A percentile compares a stretch with the other conserved stretches of the same genome.
These are phyloP conservation scores for Kodamaea hsintzibuensis DNA, from an alignment of 805 yeast species.

Conservation along the genomic window DNA sequence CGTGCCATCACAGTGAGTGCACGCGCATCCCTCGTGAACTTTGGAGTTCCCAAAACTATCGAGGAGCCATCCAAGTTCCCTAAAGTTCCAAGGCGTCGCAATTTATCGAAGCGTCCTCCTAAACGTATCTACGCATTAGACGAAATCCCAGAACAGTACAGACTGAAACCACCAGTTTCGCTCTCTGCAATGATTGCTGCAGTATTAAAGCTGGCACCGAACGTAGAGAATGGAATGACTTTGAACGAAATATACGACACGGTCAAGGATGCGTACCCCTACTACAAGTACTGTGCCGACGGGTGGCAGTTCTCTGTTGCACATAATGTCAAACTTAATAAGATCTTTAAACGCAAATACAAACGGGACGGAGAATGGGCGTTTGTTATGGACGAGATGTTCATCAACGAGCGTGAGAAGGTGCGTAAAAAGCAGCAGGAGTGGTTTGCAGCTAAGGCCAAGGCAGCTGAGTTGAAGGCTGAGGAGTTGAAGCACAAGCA, in stretches of 20 bases:
- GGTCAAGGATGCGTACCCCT: constrained; percentile 85
- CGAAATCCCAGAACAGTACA: constrained; percentile 85
- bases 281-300: constrained; percentile 89
- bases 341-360: constrained; percentile 71
- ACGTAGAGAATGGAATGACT: constrained; percentile 68
- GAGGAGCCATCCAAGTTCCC: constrained; percentile 32
- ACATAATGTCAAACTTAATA: constrained; percentile 84
- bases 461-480: constrained; percentile 52
- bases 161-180: constrained; percentile 81
- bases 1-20: constrained; percentile 31
- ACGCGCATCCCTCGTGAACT: constrained; percentile 21
- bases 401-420: constrained; percentile 77
- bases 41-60: constrained; percentile 36
- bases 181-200: constrained; percentile 80
- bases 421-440: constrained; percentile 60
- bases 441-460: constrained; percentile 59
- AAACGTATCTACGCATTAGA: constrained; percentile 72
- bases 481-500: constrained; percentile 53
- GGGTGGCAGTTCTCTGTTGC: constrained; percentile 97
- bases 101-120: constrained; percentile 49
- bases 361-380: constrained; percentile 92
- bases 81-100: constrained; percentile 33
- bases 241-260: constrained; percentile 74
- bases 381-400: constrained; percentile 90
- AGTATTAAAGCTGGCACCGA: constrained; percentile 62